Conservation (phyloP, 78 protist genomes). For the Tieghemostelium lacteum region DNA sequence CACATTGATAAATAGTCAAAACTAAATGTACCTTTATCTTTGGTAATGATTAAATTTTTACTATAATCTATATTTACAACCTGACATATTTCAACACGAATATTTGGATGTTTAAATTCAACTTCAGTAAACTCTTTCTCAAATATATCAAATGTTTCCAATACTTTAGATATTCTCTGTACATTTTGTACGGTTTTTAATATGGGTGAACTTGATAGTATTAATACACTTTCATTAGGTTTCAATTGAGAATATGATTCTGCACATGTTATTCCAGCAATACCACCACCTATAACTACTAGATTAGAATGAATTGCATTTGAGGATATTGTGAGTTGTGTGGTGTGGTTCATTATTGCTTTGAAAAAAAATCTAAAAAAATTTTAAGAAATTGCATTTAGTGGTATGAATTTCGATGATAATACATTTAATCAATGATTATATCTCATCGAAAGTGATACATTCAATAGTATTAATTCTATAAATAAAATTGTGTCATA, state of each 20-base stretch:
- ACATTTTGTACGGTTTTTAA: conserved; percentile 58
- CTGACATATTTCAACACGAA: neutral
- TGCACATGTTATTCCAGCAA: conserved; percentile 81
- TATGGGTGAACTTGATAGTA: conserved; percentile 59
- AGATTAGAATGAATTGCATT: too few relatives aligned
- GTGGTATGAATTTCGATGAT: too few relatives aligned
- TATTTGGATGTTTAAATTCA: conserved; percentile 14
- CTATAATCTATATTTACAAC: neutral
- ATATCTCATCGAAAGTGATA: too few relatives aligned
- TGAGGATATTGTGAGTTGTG: too few relatives aligned
- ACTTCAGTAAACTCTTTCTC: conserved; percentile 17
- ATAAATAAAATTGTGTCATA: too few relatives aligned
- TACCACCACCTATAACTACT: conserved; percentile 77
- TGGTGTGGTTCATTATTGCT: too few relatives aligned
- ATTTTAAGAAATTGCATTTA: too few relatives aligned
- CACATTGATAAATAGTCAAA: conserved; percentile 59
- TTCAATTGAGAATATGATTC: conserved; percentile 25
- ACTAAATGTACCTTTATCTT: neutral
- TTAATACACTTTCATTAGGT: conserved; percentile 51
- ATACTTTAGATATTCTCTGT: conserved; percentile 40
- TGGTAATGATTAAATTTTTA: neutral
- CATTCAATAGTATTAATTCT: too few relatives aligned
- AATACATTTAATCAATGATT: too few relatives aligned
- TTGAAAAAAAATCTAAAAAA: too few relatives aligned
- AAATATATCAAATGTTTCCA: conserved; percentile 69